Conservation (phyloP, 2,329 filamentous ascomycete genomes). For the Fusarium nodosum region DNA sequence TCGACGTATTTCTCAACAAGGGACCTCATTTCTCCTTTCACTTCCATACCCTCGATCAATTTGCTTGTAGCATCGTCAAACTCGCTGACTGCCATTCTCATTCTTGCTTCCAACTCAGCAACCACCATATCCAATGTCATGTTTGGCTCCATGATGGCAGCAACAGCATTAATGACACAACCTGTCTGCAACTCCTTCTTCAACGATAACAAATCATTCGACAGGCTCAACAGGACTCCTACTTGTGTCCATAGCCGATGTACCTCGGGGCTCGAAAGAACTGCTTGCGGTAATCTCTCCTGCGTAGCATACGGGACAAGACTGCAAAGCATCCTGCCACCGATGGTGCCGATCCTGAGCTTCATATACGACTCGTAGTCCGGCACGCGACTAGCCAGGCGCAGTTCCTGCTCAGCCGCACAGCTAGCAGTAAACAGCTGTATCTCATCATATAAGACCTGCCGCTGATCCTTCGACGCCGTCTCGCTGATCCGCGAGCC, state of each 20-base stretch:
- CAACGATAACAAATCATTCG: constrained; percentile 53
- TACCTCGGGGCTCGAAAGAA: constrained; percentile 20
- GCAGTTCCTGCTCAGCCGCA: constrained; percentile 48
- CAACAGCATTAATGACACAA: constrained; percentile 52
- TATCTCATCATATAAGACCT: constrained; percentile 44
- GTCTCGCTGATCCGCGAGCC: constrained; percentile 29
- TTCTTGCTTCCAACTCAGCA: constrained; percentile 40
- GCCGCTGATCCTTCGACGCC: constrained; percentile 29
- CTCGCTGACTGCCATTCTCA: constrained; percentile 40
- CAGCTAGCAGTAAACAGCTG: constrained; percentile 47
- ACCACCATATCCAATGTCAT: constrained; percentile 45
- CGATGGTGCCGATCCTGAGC: constrained; percentile 50
- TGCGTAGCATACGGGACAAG: constrained; percentile 48
- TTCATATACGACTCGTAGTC: constrained; percentile 50
- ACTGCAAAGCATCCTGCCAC: constrained; percentile 45
- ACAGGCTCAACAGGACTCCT: constrained; percentile 44
- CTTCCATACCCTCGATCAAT: constrained; percentile 20
- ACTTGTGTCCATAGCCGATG: constrained; percentile 46
- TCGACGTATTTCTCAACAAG: constrained; percentile 48
- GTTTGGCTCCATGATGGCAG: constrained; percentile 44
- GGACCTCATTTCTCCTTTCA: constrained; percentile 25
- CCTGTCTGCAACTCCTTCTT: constrained; percentile 51
- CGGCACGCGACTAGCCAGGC: constrained; percentile 45
- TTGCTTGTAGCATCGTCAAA: constrained; percentile 46
- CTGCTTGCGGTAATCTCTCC: constrained; percentile 20